A percentile compares a stretch with the other conserved stretches of the same genome.
Evolutionary conservation across 768 basidiomycete genomes (phyloP).

Genomic region (Lepiota brunneoincarnata): DNA sequence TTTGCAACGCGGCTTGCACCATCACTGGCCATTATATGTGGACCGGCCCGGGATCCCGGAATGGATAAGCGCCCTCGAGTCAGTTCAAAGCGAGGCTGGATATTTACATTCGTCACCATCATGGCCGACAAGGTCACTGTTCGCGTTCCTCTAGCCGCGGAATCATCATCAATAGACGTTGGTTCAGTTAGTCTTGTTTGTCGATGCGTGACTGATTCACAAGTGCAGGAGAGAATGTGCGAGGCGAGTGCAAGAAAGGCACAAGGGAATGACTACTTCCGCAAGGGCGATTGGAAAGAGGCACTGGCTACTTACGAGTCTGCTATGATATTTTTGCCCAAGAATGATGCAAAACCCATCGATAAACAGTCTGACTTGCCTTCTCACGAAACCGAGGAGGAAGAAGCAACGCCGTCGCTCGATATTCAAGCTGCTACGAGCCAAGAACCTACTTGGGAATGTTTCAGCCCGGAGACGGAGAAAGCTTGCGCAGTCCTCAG

Average conservation of each 20-base stretch:
- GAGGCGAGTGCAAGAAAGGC: constrained; percentile 62
- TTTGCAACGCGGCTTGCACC: not conserved
- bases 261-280: constrained; percentile 76
- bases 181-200: not conserved
- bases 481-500: constrained; percentile 31
- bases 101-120: not conserved
- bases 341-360: constrained; percentile 24
- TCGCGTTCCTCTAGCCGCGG: constrained; percentile 1
- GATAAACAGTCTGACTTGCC: not conserved
- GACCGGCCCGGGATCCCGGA: too few relatives aligned
- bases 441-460: not conserved
- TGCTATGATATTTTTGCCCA: constrained; percentile 68
- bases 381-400: constrained; percentile 13
- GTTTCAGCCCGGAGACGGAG: constrained; percentile 18
- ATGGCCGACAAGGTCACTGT: not conserved
- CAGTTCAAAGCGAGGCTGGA: not conserved
- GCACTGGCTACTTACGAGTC: constrained; percentile 70
- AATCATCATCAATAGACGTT: constrained; percentile 4
- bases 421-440: constrained; percentile 7
- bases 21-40: too few relatives aligned
- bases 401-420: constrained; percentile 19
- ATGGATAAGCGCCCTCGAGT: too few relatives aligned
- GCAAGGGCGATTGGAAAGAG: constrained; percentile 59
- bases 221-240: constrained; percentile 18
- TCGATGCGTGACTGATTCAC: not conserved